Base-by-base conservation (phyloP, 169 alveolate species). In the Neospora caninum region DNA sequence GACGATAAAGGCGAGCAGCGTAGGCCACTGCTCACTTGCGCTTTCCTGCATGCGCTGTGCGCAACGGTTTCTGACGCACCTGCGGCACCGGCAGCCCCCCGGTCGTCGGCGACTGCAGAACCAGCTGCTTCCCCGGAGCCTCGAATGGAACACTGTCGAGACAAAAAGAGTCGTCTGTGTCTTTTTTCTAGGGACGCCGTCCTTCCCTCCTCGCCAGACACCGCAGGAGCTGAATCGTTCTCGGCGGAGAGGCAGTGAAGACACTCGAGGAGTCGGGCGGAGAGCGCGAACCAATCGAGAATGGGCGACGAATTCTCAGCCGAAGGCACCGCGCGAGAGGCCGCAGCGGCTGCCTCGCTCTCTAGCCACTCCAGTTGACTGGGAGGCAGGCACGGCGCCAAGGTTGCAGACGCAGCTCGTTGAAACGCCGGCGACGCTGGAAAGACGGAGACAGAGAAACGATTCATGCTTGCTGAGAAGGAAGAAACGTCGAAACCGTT, bases 351-450 rank as follows among this genome's bases (percentile, higher is more conserved):
- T 22, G 45, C 41, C 45, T 78, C 86, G 45, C 49, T n/a, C 18
- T n/a, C 39, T 2, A 78, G 86, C 86, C 86, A 78, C 45, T 18
- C 86, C 39, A 78, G 49, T 25, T 78, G 86, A 22, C n/a, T n/a
- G 9, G 86, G 86, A 20, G 86, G 86, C 27, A 78, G 86, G 10
- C 86, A 22, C 45, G 42, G 39, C 9, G n/a, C 86, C 39, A 13
- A 38, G 4, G 43, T 18, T 16, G 86, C 39, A 20, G 45, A 36
- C 9, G 31, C 49, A n/a, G 45, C 86, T 78, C 29, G 27, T 4
- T n/a, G 86, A 25, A 78, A 78, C 43, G 86, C 1, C n/a, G 45
- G 86, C 22, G 86, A 78, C 42, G 86, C 86, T 78, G 86, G 39
- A 1, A 9, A 18, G 9, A 78, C 45, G 45, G 31, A 16, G 43